These are phyloP conservation scores for Lasiosphaeria miniovina DNA, from an alignment of 495 filamentous ascomycete species.

Conservation along the genomic window DNA sequence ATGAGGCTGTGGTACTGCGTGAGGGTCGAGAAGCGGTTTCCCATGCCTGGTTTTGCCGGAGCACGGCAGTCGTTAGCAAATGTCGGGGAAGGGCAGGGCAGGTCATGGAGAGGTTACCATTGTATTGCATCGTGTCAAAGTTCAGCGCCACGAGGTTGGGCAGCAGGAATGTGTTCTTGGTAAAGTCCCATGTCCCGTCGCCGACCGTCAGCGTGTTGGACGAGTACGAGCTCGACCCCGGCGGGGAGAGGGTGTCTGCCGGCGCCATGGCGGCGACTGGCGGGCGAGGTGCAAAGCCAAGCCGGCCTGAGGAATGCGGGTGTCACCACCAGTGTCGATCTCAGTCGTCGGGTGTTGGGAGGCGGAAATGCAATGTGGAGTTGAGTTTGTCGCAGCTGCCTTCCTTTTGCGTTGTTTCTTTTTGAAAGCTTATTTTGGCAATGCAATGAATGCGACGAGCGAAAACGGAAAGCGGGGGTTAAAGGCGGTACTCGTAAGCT, in stretches of 20 bases:
- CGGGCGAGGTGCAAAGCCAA: neutral
- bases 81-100: neutral
- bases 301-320: neutral
- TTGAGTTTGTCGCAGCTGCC: too few species aligned
- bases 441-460: too few species aligned
- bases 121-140: conserved; percentile 92
- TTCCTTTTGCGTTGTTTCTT: too few species aligned
- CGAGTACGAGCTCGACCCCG: conserved; percentile 78
- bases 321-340: too few species aligned
- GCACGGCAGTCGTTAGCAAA: conserved; percentile 8
- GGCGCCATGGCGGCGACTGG: conserved; percentile 47
- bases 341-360: too few species aligned
- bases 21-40: conserved; percentile 76
- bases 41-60: conserved; percentile 64
- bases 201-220: conserved; percentile 83
- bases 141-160: conserved; percentile 85
- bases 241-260: conserved; percentile 57
- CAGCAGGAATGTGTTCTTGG: conserved; percentile 80
- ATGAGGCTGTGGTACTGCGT: conserved; percentile 76
- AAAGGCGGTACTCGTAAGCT: too few species aligned
- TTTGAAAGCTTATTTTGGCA: too few species aligned
- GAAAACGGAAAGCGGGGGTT: too few species aligned
- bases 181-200: conserved; percentile 87
- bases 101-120: conserved; percentile 59
- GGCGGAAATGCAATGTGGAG: too few species aligned